Evolutionary conservation across 176 grass and related monocot species (phyloP).

Genomic region (Oryza australiensis): DNA sequence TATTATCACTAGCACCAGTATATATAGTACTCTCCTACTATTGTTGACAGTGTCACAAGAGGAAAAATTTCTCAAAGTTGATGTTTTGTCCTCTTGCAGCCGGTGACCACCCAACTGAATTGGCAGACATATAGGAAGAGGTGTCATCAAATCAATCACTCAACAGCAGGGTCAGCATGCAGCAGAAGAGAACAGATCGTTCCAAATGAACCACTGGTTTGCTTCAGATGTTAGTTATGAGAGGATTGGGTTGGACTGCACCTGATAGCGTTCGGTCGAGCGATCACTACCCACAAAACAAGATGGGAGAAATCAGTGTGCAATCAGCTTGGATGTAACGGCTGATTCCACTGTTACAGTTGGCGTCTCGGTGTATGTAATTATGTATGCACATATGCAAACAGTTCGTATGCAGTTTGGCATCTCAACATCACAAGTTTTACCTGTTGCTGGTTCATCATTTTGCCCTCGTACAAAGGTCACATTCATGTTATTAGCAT

Average conservation of each 20-base stretch:
- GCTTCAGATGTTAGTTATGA: neutral
- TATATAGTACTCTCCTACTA: neutral
- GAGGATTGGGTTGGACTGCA: neutral
- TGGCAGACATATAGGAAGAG: neutral
- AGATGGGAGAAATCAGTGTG: neutral
- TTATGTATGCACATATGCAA: neutral
- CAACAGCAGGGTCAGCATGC: neutral
- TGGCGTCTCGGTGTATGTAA: neutral
- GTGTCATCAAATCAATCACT: neutral
- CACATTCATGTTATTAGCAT: slow-evolving; percentile 37
- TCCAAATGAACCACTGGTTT: neutral
- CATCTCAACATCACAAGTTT: slow-evolving; percentile 14
- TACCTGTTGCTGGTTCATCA: slow-evolving; percentile 15
- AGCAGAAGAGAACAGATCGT: neutral
- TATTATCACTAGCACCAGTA: neutral
- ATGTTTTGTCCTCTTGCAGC: neutral
- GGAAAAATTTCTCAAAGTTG: neutral
- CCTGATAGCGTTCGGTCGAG: neutral
- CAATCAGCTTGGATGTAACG: neutral
- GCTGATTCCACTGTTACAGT: neutral
- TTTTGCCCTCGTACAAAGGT: neutral
- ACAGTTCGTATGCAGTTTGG: slow-evolving; percentile 18
- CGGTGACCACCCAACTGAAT: neutral
- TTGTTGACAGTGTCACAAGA: neutral
- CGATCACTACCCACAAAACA: neutral